Percentiles rank a stretch among this genome's conserved stretches.
These are phyloP conservation scores for Candida yuanshanica DNA, from an alignment of 805 yeast genomes.

Conservation along the genomic window DNA sequence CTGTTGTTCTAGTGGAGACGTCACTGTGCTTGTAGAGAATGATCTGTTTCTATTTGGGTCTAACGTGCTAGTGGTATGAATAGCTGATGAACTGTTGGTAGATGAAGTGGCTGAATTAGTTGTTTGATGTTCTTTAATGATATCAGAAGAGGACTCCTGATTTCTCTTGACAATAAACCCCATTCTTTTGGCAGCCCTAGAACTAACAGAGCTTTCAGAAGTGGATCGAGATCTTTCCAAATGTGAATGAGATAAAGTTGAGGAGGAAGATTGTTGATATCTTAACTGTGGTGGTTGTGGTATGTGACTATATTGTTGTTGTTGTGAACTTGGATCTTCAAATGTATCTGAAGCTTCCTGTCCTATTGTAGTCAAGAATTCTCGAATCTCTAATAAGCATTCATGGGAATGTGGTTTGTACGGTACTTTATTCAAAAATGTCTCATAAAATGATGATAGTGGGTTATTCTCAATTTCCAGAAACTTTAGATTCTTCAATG, in stretches of 20 bases:
- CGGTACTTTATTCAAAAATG: conserved; percentile 31
- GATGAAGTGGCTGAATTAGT: conserved; percentile 6
- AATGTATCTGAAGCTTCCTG: conserved; percentile 3
- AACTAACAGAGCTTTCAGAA: conserved; percentile 40
- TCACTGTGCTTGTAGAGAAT: conserved; percentile 9
- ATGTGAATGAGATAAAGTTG: background rate
- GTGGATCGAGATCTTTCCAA: conserved; percentile 29
- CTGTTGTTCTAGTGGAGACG: background rate
- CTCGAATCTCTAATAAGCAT: conserved; percentile 29
- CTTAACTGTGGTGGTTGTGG: background rate
- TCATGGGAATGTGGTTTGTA: conserved; percentile 35
- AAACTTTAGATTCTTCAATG: conserved; percentile 45
- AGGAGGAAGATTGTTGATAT: background rate
- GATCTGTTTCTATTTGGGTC: conserved; percentile 21
- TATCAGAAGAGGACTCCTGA: conserved; percentile 18
- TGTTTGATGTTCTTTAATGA: conserved; percentile 25
- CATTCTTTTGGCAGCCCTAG: conserved; percentile 72
- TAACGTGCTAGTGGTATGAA: background rate
- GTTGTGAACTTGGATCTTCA: conserved; percentile 1
- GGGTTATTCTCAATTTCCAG: conserved; percentile 64
- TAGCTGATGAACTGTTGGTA: conserved; percentile 1
- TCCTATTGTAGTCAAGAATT: conserved; percentile 4
- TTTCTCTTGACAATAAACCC: conserved; percentile 53
- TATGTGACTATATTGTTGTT: background rate
- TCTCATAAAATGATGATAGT: conserved; percentile 40